Base-by-base conservation (phyloP, 176 grass and related monocot genomes). In the Oryza coarctata region DNA sequence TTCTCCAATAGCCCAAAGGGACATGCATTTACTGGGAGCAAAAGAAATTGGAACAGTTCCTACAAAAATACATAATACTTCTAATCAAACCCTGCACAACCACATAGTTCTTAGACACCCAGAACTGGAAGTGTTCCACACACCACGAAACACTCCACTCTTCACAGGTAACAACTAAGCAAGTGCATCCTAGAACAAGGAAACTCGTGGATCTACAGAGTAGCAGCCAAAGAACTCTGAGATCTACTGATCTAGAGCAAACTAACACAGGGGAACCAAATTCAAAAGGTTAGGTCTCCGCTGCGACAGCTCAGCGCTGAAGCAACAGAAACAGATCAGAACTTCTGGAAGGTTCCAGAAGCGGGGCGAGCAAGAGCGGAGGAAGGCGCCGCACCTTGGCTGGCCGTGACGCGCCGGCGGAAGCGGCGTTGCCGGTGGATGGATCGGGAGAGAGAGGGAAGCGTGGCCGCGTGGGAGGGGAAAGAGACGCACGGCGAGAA, bases 221-320 rank as follows among this genome's bases (percentile, higher is more conserved):
- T 6, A 30, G 34, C 35, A 7, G 15, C 58, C 17, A 83, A 28
- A 26, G 10, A 76, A 49, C 20, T 17, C 32, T 11, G 67, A 88
- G 74, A 83, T 83, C n/a, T n/a, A n/a, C n/a, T n/a, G n/a, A n/a
- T n/a, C 80, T 83, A 67, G 34, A 65, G 47, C 68, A 43, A 79
- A 39, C 50, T 35, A 22, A 13, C 29, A 20, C 32, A 25, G 36
- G 26, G 45, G 33, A 6, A 10, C 4, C 31, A 25, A 60, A 60
- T 30, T 45, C 27, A 14, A 0, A 39, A 4, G 70, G 63, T 38
- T 40, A 61, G 45, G 38, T 9, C 47, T 32, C 26, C 43, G 27
- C 50, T 63, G 2, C 52, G 13, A 4, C 5, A 45, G 34, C 35
- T 70, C 17, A 26, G 73, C 55, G 17, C 40, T 3, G 8, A 39